Percentiles rank a stretch among this genome's conserved stretches.
phyloP scores from a whole-genome alignment of 805 yeast genomes.

The Metschnikowia cubensis region DNA sequence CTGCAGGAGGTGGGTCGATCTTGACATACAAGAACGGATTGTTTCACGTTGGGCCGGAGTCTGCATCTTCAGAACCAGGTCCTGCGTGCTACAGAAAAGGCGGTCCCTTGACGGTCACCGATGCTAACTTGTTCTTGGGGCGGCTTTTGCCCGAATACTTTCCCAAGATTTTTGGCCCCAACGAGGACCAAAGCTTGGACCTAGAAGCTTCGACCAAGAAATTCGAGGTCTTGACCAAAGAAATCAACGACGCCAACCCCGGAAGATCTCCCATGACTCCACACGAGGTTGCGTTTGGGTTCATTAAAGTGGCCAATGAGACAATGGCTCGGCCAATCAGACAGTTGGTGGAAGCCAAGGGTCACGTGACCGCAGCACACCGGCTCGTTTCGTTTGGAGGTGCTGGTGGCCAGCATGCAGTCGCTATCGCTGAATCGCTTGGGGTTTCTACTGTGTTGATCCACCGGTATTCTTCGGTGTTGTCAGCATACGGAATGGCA shows the following conservation, averaged over 20 bases:
- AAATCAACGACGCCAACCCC: constrained; percentile 14
- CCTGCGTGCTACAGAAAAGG: constrained; percentile 22
- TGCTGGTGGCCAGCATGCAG: constrained; percentile 20
- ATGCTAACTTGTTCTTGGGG: constrained; percentile 19
- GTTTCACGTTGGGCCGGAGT: constrained; percentile 20
- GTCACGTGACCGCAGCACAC: constrained; percentile 17
- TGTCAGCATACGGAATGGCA: constrained; percentile 21
- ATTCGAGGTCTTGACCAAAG: constrained; percentile 12
- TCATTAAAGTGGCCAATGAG: constrained; percentile 19
- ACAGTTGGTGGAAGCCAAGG: constrained; percentile 18
- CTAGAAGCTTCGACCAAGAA: constrained; percentile 10
- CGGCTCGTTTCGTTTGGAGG: constrained; percentile 20
- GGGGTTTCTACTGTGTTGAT: constrained; percentile 16
- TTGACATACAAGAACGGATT: constrained; percentile 18
- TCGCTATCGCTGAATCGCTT: constrained; percentile 17
- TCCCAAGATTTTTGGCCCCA: constrained; percentile 18
- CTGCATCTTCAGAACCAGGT: constrained; percentile 19
- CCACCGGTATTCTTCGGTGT: constrained; percentile 19
- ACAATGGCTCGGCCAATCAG: constrained; percentile 21
- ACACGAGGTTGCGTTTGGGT: constrained; percentile 18
- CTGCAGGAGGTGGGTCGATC: constrained; percentile 46
- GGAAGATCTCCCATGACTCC: constrained; percentile 14
- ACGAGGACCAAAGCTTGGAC: constrained; percentile 16
- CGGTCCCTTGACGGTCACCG: constrained; percentile 21
- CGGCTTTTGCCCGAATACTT: constrained; percentile 18